phyloP scores from a whole-genome alignment of 192 early-diverging fungal genomes.

The Backusella macrospora region DNA sequence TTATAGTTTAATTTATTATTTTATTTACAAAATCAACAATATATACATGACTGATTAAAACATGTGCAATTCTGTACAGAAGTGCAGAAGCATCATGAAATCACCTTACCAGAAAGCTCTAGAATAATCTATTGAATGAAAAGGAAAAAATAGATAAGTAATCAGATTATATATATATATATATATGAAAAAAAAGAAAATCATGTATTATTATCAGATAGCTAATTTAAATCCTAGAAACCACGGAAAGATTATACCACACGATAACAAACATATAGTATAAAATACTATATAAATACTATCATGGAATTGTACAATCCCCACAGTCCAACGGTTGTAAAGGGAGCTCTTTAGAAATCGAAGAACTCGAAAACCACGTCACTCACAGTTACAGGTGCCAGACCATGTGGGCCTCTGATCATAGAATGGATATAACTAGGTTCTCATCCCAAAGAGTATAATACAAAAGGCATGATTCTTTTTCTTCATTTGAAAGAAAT shows the following conservation, averaged over 20 bases:
- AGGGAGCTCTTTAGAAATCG: neutral
- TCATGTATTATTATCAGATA: conserved; percentile 14
- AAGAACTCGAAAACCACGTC: conserved; percentile 22
- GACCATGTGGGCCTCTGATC: conserved; percentile 26
- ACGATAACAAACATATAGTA: neutral
- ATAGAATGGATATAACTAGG: conserved; percentile 34
- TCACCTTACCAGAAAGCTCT: too few relatives aligned
- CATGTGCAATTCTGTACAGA: too few relatives aligned
- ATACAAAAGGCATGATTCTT: neutral
- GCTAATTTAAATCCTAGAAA: conserved; percentile 31
- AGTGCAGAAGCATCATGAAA: too few relatives aligned
- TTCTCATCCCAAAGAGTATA: conserved; percentile 17
- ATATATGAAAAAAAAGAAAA: neutral
- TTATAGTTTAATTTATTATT: too few relatives aligned
- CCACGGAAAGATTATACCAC: conserved; percentile 23
- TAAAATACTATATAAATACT: neutral
- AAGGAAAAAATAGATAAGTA: conserved; percentile 2
- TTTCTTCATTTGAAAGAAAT: neutral
- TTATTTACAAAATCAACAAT: too few relatives aligned
- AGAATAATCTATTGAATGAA: neutral
- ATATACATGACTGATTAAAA: too few relatives aligned
- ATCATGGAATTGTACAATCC: neutral
- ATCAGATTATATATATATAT: neutral
- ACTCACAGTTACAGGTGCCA: conserved; percentile 2
- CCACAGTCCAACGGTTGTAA: conserved; percentile 16